Evolutionary conservation across 2,329 filamentous ascomycete species (phyloP).

Genomic region (Hypoxylon sp.): DNA sequence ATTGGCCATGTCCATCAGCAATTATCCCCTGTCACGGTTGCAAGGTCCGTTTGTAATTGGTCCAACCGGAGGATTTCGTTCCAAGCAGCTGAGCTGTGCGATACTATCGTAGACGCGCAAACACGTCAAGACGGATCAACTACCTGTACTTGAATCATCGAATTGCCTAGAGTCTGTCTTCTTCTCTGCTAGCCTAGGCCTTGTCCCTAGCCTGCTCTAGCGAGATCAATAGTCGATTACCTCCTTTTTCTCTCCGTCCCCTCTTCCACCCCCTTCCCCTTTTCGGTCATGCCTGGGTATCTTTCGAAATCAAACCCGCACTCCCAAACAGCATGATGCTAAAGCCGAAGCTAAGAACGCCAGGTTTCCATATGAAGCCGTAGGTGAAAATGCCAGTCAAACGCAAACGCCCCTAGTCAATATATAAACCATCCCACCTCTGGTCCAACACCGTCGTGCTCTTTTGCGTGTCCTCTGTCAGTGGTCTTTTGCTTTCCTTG

Average conservation of each 20-base stretch:
- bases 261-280: not conserved
- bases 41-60: no score
- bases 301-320: not conserved
- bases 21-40: no score
- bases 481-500: not conserved
- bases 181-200: no score
- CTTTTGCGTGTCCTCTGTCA: not conserved
- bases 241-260: no score
- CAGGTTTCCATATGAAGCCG: not conserved
- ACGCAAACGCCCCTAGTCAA: not conserved
- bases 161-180: no score
- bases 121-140: no score
- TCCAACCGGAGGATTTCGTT: no score
- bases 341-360: not conserved
- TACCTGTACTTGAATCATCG: no score
- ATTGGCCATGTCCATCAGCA: no score
- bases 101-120: no score
- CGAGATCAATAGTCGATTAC: no score
- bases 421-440: not conserved
- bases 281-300: not conserved
- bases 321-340: not conserved
- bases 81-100: no score
- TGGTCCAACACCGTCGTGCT: not conserved
- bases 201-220: not conserved
- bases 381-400: not conserved